A percentile compares a stretch with the other conserved stretches of the same genome.
Conservation (phyloP, 2,329 filamentous ascomycete genomes). For the Immersiporthe knoxdaviesiana region DNA sequence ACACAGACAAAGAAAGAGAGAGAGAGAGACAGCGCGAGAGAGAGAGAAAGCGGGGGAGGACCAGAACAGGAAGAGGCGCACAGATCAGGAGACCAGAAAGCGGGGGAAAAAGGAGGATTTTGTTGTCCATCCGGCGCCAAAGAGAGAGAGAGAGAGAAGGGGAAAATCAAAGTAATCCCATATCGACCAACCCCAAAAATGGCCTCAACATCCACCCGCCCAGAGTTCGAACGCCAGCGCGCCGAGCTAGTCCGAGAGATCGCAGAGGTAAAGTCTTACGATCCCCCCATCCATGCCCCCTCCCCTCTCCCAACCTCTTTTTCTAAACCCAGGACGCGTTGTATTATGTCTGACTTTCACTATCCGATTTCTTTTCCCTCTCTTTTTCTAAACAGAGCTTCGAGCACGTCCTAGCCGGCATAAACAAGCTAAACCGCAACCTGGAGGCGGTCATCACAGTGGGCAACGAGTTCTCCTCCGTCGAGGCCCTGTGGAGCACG, state of each 20-base stretch:
- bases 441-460: conserved; percentile 91
- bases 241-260: conserved; percentile 73
- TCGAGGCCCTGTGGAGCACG: conserved; percentile 95
- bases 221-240: conserved; percentile 78
- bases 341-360: not conserved
- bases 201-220: conserved; percentile 38
- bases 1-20: too few species aligned
- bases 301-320: too few species aligned
- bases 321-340: not conserved
- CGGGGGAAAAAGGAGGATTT: not conserved
- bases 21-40: too few species aligned
- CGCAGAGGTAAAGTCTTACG: conserved; percentile 57
- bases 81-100: not conserved
- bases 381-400: conserved; percentile 62
- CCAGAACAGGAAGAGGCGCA: not conserved
- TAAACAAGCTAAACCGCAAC: conserved; percentile 92
- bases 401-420: conserved; percentile 90
- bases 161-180: not conserved
- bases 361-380: not conserved
- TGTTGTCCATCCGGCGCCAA: too few species aligned
- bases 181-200: conserved; percentile 34
- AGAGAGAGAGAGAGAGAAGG: not conserved
- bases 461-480: conserved; percentile 95
- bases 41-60: too few species aligned
- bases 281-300: too few species aligned